Evolutionary conservation across 352 stramenopile species (phyloP).

Genomic region (Pythium angustatum): DNA sequence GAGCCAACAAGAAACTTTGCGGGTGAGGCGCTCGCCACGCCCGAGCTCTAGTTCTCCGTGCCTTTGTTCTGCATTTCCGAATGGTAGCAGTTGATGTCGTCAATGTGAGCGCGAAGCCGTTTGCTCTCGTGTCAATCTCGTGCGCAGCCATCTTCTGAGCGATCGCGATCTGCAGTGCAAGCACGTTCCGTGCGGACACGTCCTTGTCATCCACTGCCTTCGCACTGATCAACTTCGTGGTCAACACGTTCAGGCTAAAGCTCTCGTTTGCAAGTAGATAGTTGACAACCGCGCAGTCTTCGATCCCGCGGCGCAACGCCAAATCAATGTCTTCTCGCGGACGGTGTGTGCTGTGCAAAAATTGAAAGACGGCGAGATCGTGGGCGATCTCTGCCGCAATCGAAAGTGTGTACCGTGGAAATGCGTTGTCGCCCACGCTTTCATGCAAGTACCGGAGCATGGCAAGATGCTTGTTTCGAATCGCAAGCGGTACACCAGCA

Average conservation of each 20-base stretch:
- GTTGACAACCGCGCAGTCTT: neutral
- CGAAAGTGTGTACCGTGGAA: slow-evolving; percentile 15
- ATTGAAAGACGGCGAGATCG: slow-evolving; percentile 18
- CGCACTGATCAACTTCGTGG: neutral
- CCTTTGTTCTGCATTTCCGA: too few species aligned
- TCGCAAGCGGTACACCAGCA: neutral
- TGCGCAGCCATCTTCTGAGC: neutral
- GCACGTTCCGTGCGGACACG: neutral
- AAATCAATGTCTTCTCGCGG: slow-evolving; percentile 3
- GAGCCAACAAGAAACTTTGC: too few species aligned
- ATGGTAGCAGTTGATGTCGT: neutral
- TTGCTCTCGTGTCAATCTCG: neutral
- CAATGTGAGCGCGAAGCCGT: neutral
- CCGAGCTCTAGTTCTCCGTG: too few species aligned
- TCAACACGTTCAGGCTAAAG: neutral
- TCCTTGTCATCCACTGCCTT: neutral
- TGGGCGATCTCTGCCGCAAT: slow-evolving; percentile 14
- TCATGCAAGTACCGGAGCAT: slow-evolving; percentile 12
- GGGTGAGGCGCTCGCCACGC: too few species aligned
- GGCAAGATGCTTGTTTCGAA: neutral
- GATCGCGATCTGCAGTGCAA: slow-evolving; percentile 5
- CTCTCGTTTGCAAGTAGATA: slow-evolving; percentile 4
- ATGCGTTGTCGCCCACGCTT: neutral
- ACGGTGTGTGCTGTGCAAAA: slow-evolving; percentile 11
- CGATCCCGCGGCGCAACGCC: neutral